These are phyloP conservation scores for Cladochytrium replicatum DNA, from an alignment of 192 early-diverging fungal genomes.

Conservation along the genomic window DNA sequence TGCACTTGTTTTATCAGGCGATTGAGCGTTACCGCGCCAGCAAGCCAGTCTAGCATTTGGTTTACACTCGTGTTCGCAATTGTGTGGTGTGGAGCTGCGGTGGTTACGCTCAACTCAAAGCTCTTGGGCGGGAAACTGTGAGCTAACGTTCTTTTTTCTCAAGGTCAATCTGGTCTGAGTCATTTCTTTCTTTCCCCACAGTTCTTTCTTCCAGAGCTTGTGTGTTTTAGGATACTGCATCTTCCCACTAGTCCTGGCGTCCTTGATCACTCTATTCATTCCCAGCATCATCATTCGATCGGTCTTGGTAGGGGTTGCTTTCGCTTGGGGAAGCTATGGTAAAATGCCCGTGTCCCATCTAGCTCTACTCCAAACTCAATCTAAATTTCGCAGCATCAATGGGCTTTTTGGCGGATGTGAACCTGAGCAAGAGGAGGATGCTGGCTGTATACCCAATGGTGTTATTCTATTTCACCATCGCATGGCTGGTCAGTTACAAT, in stretches of 20 bases:
- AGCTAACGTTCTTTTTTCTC: conserved; percentile 7
- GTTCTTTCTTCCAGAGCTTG: conserved; percentile 93
- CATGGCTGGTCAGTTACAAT: conserved; percentile 76
- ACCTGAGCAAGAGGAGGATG: conserved; percentile 72
- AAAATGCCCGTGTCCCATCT: conserved; percentile 1
- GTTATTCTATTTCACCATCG: conserved; percentile 90
- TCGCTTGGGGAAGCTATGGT: conserved; percentile 83
- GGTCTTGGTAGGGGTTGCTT: conserved; percentile 63
- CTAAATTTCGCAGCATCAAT: conserved; percentile 58
- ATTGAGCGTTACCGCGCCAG: conserved; percentile 66
- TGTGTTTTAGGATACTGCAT: conserved; percentile 96
- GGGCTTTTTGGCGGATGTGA: conserved; percentile 80
- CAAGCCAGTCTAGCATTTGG: conserved; percentile 68
- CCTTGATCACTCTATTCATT: conserved; percentile 60
- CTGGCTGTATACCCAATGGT: conserved; percentile 91
- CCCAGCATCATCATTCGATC: conserved; percentile 54
- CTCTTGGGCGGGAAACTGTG: conserved; percentile 87
- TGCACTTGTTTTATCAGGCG: conserved; percentile 37
- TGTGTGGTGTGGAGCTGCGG: conserved; percentile 86
- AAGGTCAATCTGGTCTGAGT: neutral
- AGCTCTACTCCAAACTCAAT: neutral
- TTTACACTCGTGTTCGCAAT: conserved; percentile 93
- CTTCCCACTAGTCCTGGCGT: conserved; percentile 80
- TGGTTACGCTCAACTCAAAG: conserved; percentile 94
- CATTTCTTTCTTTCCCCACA: conserved; percentile 13